Conservation (phyloP, 768 basidiomycete species). For the Clitopilus hobsonii region DNA sequence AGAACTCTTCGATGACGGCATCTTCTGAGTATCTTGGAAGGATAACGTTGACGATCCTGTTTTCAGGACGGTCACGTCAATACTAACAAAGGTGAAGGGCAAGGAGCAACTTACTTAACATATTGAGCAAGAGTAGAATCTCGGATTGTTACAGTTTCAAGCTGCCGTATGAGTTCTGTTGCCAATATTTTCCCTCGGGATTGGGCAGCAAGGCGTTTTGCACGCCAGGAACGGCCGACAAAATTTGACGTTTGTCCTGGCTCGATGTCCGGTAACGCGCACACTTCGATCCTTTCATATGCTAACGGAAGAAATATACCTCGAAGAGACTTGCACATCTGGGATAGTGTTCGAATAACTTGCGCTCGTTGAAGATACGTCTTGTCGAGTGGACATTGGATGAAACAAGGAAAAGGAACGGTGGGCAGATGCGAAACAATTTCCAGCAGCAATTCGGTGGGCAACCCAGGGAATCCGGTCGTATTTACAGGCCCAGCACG, state of each 20-base stretch:
- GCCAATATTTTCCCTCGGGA: constrained; percentile 11
- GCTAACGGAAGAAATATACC: constrained; percentile 11
- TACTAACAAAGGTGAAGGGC: too few species aligned
- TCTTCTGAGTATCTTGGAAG: too few species aligned
- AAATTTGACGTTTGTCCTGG: not conserved
- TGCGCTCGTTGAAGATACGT: constrained; percentile 6
- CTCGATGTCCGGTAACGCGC: constrained; percentile 1
- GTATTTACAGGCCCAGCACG: constrained; percentile 13
- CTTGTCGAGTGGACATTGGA: not conserved
- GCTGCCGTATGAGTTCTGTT: constrained; percentile 4
- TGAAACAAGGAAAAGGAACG: constrained; percentile 10
- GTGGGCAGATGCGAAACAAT: constrained; percentile 15
- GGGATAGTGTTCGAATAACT: constrained; percentile 12
- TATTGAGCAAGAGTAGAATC: not conserved
- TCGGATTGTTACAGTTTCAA: not conserved
- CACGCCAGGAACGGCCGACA: not conserved
- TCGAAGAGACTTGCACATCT: constrained; percentile 15
- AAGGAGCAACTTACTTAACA: constrained; percentile 2
- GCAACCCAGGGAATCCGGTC: constrained; percentile 14
- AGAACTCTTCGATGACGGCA: not conserved
- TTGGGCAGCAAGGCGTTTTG: not conserved
- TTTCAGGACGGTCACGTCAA: too few species aligned
- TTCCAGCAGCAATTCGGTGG: constrained; percentile 19
- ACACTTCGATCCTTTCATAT: constrained; percentile 16
- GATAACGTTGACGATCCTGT: too few species aligned